These are phyloP conservation scores for Lenzites betulinus DNA, from an alignment of 768 basidiomycete genomes.

Conservation along the genomic window DNA sequence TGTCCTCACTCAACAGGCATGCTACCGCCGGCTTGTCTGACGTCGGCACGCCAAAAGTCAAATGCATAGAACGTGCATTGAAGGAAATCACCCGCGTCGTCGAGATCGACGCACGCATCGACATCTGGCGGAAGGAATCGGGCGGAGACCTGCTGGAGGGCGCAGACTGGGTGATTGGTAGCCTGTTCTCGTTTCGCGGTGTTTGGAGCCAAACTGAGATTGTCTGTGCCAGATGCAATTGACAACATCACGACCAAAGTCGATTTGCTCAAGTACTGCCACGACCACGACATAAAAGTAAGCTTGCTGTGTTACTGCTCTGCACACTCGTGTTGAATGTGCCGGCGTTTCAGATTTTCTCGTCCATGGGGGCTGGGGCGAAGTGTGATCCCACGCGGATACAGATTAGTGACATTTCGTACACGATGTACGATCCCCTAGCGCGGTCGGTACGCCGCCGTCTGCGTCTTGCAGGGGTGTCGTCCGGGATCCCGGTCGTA, in stretches of 20 bases:
- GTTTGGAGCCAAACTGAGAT: background rate
- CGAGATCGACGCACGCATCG: conserved; percentile 79
- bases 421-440: conserved; percentile 91
- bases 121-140: conserved; percentile 85
- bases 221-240: conserved; percentile 74
- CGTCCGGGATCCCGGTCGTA: conserved; percentile 80
- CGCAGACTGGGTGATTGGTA: conserved; percentile 93
- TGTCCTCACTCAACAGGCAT: conserved; percentile 94
- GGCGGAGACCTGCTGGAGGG: conserved; percentile 74
- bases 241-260: conserved; percentile 98
- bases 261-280: conserved; percentile 88
- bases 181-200: conserved; percentile 22
- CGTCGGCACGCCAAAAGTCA: conserved; percentile 93
- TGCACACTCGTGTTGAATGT: background rate
- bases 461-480: conserved; percentile 61
- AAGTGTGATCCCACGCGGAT: conserved; percentile 94
- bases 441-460: conserved; percentile 87
- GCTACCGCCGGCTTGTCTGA: conserved; percentile 87
- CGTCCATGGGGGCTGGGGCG: conserved; percentile 95
- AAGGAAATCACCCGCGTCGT: conserved; percentile 83
- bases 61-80: conserved; percentile 66
- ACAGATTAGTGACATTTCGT: conserved; percentile 93
- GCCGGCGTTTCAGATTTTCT: conserved; percentile 65
- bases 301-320: conserved; percentile 1
- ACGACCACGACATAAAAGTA: conserved; percentile 77